phyloP scores from a whole-genome alignment of 441 rosid species.

The Erysimum cheiri region DNA sequence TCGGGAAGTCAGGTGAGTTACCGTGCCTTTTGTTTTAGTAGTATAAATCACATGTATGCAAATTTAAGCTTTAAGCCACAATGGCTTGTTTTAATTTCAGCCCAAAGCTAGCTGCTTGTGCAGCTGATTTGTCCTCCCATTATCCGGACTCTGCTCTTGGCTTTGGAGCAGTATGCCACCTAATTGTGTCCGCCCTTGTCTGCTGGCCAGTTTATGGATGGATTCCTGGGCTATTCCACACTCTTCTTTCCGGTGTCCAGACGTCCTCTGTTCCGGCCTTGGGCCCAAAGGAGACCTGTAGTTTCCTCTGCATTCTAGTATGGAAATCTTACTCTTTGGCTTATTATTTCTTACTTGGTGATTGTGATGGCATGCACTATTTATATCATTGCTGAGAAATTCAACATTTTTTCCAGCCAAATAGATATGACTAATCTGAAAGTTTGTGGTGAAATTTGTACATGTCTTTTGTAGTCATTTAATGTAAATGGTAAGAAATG shows the following conservation, averaged over 20 bases:
- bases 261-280: slow-evolving; percentile 70
- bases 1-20: slow-evolving; percentile 87
- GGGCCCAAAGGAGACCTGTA: slow-evolving; percentile 99
- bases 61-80: slow-evolving; percentile 26
- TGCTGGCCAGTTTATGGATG: slow-evolving; percentile 97
- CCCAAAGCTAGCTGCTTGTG: slow-evolving; percentile 95
- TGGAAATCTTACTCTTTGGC: slow-evolving; percentile 42
- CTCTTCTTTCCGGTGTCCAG: slow-evolving; percentile 82
- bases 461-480: slow-evolving; percentile 25
- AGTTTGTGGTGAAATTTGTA: slow-evolving; percentile 6
- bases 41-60: slow-evolving; percentile 21
- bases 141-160: slow-evolving; percentile 94
- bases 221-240: slow-evolving; percentile 94
- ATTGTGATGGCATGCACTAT: slow-evolving; percentile 26
- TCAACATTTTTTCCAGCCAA: slow-evolving; percentile 26
- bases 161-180: slow-evolving; percentile 96
- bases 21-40: slow-evolving; percentile 29
- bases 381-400: not conserved
- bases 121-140: slow-evolving; percentile 87
- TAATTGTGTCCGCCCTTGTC: slow-evolving; percentile 87
- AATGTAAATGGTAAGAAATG: slow-evolving; percentile 16
- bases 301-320: slow-evolving; percentile 93
- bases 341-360: slow-evolving; percentile 32
- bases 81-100: slow-evolving; percentile 57
- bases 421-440: slow-evolving; percentile 14